Conservation (phyloP, 257 asterid species). For the Hygrophila difformis region DNA sequence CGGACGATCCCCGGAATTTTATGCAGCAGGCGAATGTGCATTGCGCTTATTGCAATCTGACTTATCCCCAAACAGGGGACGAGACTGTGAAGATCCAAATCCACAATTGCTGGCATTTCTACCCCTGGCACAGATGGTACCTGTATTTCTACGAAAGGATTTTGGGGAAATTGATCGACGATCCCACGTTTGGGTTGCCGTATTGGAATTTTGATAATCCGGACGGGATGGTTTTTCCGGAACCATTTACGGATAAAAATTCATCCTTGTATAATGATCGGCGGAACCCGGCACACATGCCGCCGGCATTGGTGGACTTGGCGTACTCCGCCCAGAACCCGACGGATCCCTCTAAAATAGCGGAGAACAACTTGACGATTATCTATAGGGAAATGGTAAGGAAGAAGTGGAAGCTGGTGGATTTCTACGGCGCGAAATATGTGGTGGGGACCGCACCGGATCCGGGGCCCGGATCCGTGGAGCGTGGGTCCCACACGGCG, state of each 20-base stretch:
- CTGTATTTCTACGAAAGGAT: slow-evolving; percentile 14
- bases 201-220: slow-evolving; percentile 21
- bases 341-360: slow-evolving; percentile 13
- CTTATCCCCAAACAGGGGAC: slow-evolving; percentile 31
- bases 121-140: slow-evolving; percentile 22
- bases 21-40: slow-evolving; percentile 42
- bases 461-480: slow-evolving; percentile 40
- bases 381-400: slow-evolving; percentile 39
- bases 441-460: slow-evolving; percentile 20
- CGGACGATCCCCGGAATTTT: slow-evolving; percentile 49
- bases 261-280: slow-evolving; percentile 33
- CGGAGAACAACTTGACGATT: slow-evolving; percentile 21
- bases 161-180: slow-evolving; percentile 5
- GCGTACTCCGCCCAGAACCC: slow-evolving; percentile 19
- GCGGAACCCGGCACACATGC: slow-evolving; percentile 22
- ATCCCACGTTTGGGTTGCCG: slow-evolving; percentile 11
- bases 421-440: slow-evolving; percentile 36
- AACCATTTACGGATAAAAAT: slow-evolving; percentile 5
- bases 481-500: slow-evolving; percentile 36
- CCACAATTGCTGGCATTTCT: slow-evolving; percentile 16
- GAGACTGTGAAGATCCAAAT: slow-evolving; percentile 21
- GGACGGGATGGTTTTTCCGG: slow-evolving; percentile 38
- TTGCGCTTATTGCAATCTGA: slow-evolving; percentile 44
- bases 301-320: slow-evolving; percentile 30
- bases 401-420: slow-evolving; percentile 21